Evolutionary conservation across 2,329 filamentous ascomycete species (phyloP), one percentile per base, ranked within the genome.

Genomic region (Remersonia thermophila): DNA sequence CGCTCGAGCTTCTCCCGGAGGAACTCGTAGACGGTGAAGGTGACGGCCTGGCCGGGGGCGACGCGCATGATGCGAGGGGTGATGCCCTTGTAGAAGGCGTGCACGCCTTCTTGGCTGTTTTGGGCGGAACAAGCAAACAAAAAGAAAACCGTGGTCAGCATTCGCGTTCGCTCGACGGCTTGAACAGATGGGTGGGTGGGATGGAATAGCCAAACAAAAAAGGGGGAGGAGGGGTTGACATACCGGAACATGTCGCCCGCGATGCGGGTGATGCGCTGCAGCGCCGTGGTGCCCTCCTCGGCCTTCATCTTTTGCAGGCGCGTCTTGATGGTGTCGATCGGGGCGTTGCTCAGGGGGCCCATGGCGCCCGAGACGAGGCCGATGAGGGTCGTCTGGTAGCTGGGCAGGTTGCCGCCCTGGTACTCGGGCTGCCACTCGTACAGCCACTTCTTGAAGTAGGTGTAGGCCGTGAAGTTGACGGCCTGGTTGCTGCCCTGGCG

Each of bases 291-390:
- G 12, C 89, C 87, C 4, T 77, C 72, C 60, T 82, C 72, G 3
- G 83, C 86, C 0, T 85, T 84, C 35, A 78, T 91, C 63, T 85
- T 91, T 60, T 98, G 91, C 57, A 98, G 64, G 34, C 91, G 70
- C 29, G 91, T 98, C 77, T 98, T 98, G 67, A 98, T 96, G 27
- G 91, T 98, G 55, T 98, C 91, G 56, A 98, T 96, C 15, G 91
- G 91, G 18, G 93, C 91, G 56, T 98, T 98, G 50, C 83, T 91
- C 54, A 98, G 73, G 4, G 91, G 91, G 1, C 91, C 91, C 74
- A 98, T 93, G 43, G 91, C 91, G 49, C 91, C 91, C 36, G 77
- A 84, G 17, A 98, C 79, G 37, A 98, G 70, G 25, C 87, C 91
- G 49, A 96, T 94, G 6, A 89, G 34, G 5, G 85, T 87, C 2